Base-by-base conservation (phyloP, 768 basidiomycete genomes). In the Lentinula lateritia region DNA sequence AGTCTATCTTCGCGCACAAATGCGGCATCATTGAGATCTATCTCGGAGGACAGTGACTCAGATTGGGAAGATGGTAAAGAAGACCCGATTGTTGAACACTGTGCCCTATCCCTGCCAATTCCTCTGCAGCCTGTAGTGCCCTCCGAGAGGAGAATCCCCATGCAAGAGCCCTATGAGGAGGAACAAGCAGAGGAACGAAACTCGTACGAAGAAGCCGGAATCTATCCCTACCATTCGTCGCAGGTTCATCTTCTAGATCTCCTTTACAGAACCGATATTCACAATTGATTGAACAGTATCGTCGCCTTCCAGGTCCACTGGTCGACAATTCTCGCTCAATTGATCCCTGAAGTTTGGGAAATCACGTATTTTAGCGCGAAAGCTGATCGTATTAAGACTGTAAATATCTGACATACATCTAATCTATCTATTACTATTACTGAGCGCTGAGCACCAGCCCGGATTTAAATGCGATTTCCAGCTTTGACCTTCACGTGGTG, bases 141-240 rank as follows among this genome's bases (percentile, higher is more conserved):
- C 5, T 67, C 69, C 18, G 45, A 67, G n/a, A 55, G 58, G 45
- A 60, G 55, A 23, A 53, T 61, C 60, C 61, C 67, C 48, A n/a
- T 20, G 60, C 36, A 28, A 43, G 64, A 66, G 38, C 62, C 63
- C n/a, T 61, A 50, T 35, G 65, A 63, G 35, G 72, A 75, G 66
- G 75, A 76, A 46, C 68, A 72, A 35, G 65, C 63, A 35, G 72
- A 75, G 66, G 75, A 76, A 46, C 68, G 73, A 35, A 69, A 74
- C 63, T 74, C 75, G 16, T 74, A 71, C 54, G 53, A 63, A 54
- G 67, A 67, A 12, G 61, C 66, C 2, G 67, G 68, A 15, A 63
- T 64, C 18, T 67, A 73, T 62, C 73, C 72, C 18, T 75, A 76
- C 52, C 71, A 73, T 60, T 66, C 70, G 12, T 48, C 46, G n/a